Evolutionary conservation across 75 land plant genomes (phyloP).

Genomic region (Cunninghamia lanceolata): DNA sequence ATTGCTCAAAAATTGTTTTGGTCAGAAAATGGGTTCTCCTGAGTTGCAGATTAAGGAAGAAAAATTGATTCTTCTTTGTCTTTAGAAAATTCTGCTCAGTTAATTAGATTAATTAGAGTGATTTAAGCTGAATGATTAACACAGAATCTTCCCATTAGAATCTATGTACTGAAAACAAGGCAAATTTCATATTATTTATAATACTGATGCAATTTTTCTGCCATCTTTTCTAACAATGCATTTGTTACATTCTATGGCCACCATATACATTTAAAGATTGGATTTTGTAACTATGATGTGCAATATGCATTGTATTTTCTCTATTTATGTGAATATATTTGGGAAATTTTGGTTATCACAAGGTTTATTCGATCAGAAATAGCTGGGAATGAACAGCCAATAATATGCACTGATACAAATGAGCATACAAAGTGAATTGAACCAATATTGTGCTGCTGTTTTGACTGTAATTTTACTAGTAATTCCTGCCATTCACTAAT

Average conservation of each 20-base stretch:
- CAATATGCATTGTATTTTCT: background rate
- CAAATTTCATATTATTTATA: background rate
- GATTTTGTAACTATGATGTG: background rate
- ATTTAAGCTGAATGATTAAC: background rate
- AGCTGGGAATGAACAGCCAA: too few species aligned
- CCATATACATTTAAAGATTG: background rate
- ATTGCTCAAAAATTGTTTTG: background rate
- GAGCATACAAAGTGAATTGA: background rate
- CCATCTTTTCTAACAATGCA: background rate
- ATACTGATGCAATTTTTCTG: background rate
- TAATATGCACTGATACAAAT: background rate
- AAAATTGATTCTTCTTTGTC: background rate
- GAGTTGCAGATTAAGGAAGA: background rate
- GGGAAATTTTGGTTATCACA: background rate
- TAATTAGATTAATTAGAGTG: background rate
- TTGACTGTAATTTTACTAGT: background rate
- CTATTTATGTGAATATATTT: background rate
- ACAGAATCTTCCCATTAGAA: background rate
- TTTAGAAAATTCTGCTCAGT: too few species aligned
- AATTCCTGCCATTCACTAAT: background rate
- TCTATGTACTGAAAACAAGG: background rate
- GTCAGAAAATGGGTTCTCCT: background rate
- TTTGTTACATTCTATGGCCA: background rate
- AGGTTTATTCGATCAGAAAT: background rate
- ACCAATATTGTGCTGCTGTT: background rate